phyloP scores from a whole-genome alignment of 495 filamentous ascomycete genomes.

The Echria macrotheca region DNA sequence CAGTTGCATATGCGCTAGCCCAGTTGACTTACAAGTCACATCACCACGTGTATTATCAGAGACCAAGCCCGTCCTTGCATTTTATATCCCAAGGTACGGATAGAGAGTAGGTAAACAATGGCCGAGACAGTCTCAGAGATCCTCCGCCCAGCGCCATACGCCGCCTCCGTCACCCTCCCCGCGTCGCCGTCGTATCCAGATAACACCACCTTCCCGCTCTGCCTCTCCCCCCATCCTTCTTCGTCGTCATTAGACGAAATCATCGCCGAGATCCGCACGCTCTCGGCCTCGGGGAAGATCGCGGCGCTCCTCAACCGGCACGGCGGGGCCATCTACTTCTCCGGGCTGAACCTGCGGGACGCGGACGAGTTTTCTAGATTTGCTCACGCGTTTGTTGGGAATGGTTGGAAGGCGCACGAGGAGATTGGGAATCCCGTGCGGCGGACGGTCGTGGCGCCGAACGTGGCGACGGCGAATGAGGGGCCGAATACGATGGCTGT shows the following conservation, averaged over 20 bases:
- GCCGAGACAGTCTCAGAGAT: constrained; percentile 9
- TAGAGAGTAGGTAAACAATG: neutral
- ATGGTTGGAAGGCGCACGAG: constrained; percentile 48
- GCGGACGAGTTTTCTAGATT: constrained; percentile 46
- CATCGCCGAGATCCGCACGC: constrained; percentile 8
- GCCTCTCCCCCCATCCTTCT: neutral
- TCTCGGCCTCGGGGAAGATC: constrained; percentile 16
- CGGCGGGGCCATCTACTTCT: constrained; percentile 37
- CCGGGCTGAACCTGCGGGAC: constrained; percentile 28
- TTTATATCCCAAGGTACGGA: no score
- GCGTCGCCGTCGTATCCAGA: constrained; percentile 11
- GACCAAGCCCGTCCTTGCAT: no score
- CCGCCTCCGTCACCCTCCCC: constrained; percentile 15
- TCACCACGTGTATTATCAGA: no score
- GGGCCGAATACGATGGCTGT: constrained; percentile 45
- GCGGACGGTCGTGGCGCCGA: constrained; percentile 45
- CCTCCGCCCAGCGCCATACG: constrained; percentile 14
- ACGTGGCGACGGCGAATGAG: constrained; percentile 51
- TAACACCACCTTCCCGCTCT: constrained; percentile 11
- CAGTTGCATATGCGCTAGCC: no score
- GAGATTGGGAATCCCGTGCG: constrained; percentile 52
- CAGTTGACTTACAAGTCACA: no score
- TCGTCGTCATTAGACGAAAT: constrained; percentile 9
- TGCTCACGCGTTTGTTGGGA: constrained; percentile 49
- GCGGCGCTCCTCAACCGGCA: constrained; percentile 25